Percentiles rank a stretch among this genome's conserved stretches.
phyloP scores from a whole-genome alignment of 768 basidiomycete genomes.

The Macrolepiota fuliginosa region DNA sequence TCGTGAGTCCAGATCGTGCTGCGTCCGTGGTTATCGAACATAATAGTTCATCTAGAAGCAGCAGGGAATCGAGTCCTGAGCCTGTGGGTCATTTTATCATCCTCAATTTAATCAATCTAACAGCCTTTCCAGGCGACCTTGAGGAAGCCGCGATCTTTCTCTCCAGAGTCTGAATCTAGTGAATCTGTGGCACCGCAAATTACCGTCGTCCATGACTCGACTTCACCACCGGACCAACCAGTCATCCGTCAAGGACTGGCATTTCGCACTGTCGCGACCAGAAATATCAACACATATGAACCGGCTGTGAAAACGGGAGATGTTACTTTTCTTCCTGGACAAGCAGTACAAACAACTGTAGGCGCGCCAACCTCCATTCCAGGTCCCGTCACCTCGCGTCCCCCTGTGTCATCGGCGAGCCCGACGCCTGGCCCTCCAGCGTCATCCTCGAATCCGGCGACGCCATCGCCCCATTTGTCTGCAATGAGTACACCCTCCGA shows the following conservation, averaged over 20 bases:
- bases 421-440: slow-evolving; percentile 8
- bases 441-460: slow-evolving; percentile 10
- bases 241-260: slow-evolving; percentile 60
- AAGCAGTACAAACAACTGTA: slow-evolving; percentile 28
- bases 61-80: slow-evolving; percentile 53
- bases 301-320: slow-evolving; percentile 26
- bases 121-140: slow-evolving; percentile 29
- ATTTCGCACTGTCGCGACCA: slow-evolving; percentile 31
- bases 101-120: slow-evolving; percentile 1
- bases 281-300: slow-evolving; percentile 41
- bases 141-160: slow-evolving; percentile 42
- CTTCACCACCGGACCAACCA: slow-evolving; percentile 46
- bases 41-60: slow-evolving; percentile 39
- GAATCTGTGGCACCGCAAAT: slow-evolving; percentile 35
- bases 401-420: slow-evolving; percentile 6
- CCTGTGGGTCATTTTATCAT: slow-evolving; percentile 32
- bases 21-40: not conserved
- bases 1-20: slow-evolving; percentile 28
- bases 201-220: slow-evolving; percentile 43
- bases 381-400: slow-evolving; percentile 9
- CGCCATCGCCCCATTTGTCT: slow-evolving; percentile 11
- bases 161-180: slow-evolving; percentile 42
- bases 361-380: slow-evolving; percentile 16
- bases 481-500: slow-evolving; percentile 10
- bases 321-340: slow-evolving; percentile 53